These are phyloP conservation scores for Tulasnella sp. DNA, from an alignment of 768 basidiomycete genomes.

Conservation along the genomic window DNA sequence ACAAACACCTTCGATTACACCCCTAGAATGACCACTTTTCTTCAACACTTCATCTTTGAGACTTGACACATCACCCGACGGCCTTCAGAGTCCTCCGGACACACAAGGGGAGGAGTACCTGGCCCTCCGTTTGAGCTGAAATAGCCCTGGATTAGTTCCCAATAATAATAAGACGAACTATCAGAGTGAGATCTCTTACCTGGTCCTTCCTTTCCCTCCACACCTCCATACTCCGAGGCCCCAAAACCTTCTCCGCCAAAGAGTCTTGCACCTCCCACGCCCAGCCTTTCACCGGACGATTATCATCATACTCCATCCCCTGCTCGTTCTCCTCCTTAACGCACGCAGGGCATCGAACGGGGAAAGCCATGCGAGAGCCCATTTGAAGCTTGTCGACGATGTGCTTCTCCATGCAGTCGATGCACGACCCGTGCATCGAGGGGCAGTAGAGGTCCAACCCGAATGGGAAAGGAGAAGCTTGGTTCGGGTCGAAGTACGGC, in stretches of 20 bases:
- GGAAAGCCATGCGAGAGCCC: background rate
- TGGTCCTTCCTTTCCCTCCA: background rate
- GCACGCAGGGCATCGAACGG: background rate
- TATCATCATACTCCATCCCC: background rate
- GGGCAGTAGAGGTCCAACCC: background rate
- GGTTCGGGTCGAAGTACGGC: background rate
- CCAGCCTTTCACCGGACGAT: background rate
- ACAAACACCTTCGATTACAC: too few relatives aligned
- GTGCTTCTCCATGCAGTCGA: slow-evolving; percentile 2
- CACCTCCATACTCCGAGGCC: background rate
- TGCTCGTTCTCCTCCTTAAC: background rate
- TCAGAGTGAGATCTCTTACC: background rate
- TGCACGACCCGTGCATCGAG: background rate
- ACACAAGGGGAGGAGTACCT: too few relatives aligned
- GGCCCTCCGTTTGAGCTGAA: too few relatives aligned
- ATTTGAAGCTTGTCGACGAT: background rate
- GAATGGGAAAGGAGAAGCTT: background rate
- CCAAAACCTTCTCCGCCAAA: background rate
- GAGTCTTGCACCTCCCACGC: background rate
- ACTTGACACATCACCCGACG: too few relatives aligned
- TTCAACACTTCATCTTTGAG: too few relatives aligned
- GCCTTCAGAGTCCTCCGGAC: too few relatives aligned
- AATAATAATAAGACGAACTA: too few relatives aligned
- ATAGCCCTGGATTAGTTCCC: too few relatives aligned
- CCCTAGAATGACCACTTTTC: too few relatives aligned